Evolutionary conservation across 2,329 filamentous ascomycete species (phyloP).

Genomic region (Coleophoma crateriformis): DNA sequence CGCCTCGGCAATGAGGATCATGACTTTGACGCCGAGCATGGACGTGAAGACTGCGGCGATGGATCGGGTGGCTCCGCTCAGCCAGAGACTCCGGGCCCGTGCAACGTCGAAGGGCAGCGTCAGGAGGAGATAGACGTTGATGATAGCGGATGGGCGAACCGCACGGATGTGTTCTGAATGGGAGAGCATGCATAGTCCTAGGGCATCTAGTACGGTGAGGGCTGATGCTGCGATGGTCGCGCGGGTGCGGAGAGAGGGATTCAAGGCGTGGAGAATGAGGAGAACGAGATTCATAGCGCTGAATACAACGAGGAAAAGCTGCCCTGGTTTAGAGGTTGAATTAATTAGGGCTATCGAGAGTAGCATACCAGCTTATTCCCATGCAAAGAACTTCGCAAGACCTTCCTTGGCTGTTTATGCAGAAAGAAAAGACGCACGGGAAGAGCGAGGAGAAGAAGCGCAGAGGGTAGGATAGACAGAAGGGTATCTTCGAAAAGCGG

Average conservation of each 20-base stretch:
- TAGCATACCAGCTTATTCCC: conserved; percentile 7
- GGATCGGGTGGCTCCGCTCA: background rate
- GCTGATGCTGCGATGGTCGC: conserved; percentile 6
- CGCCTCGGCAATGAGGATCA: conserved; percentile 11
- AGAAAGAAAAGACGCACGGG: background rate
- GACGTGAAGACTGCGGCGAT: background rate
- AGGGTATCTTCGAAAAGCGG: background rate
- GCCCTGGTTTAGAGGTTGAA: background rate
- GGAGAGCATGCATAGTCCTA: background rate
- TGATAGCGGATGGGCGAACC: background rate
- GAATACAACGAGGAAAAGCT: conserved; percentile 24
- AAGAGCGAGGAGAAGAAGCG: background rate
- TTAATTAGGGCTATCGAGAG: background rate
- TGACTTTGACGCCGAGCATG: conserved; percentile 5
- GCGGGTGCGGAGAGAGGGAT: conserved; percentile 6
- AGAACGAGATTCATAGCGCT: conserved; percentile 12
- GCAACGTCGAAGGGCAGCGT: background rate
- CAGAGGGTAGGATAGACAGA: background rate
- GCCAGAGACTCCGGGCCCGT: background rate
- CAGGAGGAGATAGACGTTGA: background rate
- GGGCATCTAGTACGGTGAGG: background rate
- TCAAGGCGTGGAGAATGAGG: conserved; percentile 8
- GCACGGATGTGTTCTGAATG: background rate
- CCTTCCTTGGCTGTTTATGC: background rate
- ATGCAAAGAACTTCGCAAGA: conserved; percentile 1